Percentiles rank a stretch among this genome's conserved stretches.
Evolutionary conservation across 2,329 filamentous ascomycete genomes (phyloP).

Genomic region (Penicillium crustosum): DNA sequence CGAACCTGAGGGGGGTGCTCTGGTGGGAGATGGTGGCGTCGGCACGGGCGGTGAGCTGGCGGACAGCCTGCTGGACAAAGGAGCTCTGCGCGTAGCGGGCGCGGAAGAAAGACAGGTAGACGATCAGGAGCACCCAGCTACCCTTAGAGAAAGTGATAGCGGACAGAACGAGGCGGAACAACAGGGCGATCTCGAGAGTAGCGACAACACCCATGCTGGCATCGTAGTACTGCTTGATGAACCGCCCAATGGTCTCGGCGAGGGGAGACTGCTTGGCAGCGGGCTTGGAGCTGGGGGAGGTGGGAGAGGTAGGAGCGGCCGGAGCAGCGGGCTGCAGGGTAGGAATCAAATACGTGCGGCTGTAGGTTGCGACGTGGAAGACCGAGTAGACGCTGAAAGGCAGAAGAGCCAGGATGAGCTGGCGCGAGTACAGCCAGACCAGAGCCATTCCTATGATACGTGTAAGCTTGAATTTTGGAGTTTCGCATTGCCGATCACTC

Average conservation of each 20-base stretch:
- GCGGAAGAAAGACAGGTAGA: constrained; percentile 92
- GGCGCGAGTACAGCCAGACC: constrained; percentile 88
- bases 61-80: constrained; percentile 84
- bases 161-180: constrained; percentile 76
- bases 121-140: constrained; percentile 79
- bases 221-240: constrained; percentile 98
- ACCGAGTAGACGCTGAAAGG: constrained; percentile 96
- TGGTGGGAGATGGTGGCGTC: constrained; percentile 83
- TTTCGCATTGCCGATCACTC: constrained; percentile 41
- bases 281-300: constrained; percentile 53
- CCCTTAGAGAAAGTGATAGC: constrained; percentile 85
- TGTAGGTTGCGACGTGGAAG: constrained; percentile 98
- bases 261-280: constrained; percentile 58
- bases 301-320: constrained; percentile 53
- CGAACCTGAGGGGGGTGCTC: constrained; percentile 75
- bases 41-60: constrained; percentile 68
- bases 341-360: constrained; percentile 88
- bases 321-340: constrained; percentile 69
- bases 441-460: constrained; percentile 73
- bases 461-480: constrained; percentile 7
- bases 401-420: constrained; percentile 85
- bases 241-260: constrained; percentile 80
- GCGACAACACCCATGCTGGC: constrained; percentile 91
- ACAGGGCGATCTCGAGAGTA: constrained; percentile 80
- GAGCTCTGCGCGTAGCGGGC: constrained; percentile 85